Percentiles rank a stretch among this genome's conserved stretches.
phyloP scores from a whole-genome alignment of 73 alveolate genomes.

The Paramecium tetraurelia region DNA sequence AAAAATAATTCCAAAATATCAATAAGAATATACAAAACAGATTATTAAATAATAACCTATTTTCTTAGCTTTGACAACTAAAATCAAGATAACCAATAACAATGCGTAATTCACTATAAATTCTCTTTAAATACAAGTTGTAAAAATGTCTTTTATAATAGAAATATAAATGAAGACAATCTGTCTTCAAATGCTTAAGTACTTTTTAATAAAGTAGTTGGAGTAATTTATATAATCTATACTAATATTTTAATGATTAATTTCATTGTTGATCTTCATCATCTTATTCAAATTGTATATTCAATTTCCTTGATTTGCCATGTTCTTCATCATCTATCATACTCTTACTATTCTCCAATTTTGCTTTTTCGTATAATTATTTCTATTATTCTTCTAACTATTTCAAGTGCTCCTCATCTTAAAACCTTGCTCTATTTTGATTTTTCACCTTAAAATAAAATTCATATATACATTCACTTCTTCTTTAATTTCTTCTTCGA shows the following conservation, averaged over 20 bases:
- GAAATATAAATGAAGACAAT: not conserved
- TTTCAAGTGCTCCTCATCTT: conserved; percentile 45
- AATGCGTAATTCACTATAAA: not conserved
- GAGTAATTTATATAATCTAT: not conserved
- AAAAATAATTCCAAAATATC: not conserved
- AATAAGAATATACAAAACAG: not conserved
- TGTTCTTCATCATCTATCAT: not conserved
- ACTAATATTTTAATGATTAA: not conserved
- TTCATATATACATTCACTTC: conserved; percentile 23
- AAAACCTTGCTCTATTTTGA: conserved; percentile 31
- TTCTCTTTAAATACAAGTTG: not conserved
- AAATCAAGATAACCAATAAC: not conserved
- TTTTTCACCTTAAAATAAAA: conserved; percentile 26
- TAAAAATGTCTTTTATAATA: not conserved
- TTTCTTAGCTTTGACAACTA: not conserved
- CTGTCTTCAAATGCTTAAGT: not conserved
- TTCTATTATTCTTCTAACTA: conserved; percentile 9
- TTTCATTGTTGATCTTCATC: not conserved
- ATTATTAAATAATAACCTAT: not conserved
- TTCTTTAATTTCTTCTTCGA: conserved; percentile 33
- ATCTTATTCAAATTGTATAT: not conserved
- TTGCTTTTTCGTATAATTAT: conserved; percentile 12
- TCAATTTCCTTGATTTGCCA: not conserved
- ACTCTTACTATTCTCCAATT: not conserved
- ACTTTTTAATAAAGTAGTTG: not conserved